Evolutionary conservation across 805 yeast species (phyloP).

Genomic region (Starmera dryadoides): DNA sequence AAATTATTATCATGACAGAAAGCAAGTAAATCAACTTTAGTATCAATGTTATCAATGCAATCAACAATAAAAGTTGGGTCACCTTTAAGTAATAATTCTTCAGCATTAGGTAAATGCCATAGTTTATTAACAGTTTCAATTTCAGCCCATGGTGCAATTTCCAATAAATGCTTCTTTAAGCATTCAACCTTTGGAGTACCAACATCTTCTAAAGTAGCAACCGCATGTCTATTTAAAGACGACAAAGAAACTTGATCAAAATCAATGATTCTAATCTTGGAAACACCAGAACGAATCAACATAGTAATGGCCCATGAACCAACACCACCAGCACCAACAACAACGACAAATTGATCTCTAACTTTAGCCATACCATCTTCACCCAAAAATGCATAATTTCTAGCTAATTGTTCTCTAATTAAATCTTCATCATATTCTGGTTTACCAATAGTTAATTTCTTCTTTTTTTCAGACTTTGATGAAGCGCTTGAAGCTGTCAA

Average conservation of each 20-base stretch:
- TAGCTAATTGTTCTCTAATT: conserved; percentile 84
- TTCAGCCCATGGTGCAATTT: conserved; percentile 91
- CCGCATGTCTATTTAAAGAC: conserved; percentile 89
- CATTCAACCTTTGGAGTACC: conserved; percentile 88
- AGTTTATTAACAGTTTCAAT: conserved; percentile 72
- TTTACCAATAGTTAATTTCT: conserved; percentile 1
- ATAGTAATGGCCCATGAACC: conserved; percentile 95
- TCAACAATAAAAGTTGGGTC: conserved; percentile 80
- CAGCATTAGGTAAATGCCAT: conserved; percentile 66
- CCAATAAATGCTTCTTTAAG: conserved; percentile 54
- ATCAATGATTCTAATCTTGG: conserved; percentile 72
- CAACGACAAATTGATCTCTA: conserved; percentile 64
- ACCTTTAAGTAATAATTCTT: conserved; percentile 46
- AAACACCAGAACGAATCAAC: conserved; percentile 87
- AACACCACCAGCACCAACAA: conserved; percentile 96
- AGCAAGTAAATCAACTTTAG: conserved; percentile 85
- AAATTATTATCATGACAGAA: conserved; percentile 56
- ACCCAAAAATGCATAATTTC: conserved; percentile 89
- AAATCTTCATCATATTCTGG: conserved; percentile 52
- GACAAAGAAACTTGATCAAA: conserved; percentile 94
- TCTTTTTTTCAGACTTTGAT: conserved; percentile 2
- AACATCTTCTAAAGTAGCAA: conserved; percentile 86
- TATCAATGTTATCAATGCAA: conserved; percentile 94
- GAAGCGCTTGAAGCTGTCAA: neutral
- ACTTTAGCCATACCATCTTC: conserved; percentile 75